These are phyloP conservation scores for Kluyveromyces wickerhamii DNA, from an alignment of 805 yeast genomes.

Conservation along the genomic window DNA sequence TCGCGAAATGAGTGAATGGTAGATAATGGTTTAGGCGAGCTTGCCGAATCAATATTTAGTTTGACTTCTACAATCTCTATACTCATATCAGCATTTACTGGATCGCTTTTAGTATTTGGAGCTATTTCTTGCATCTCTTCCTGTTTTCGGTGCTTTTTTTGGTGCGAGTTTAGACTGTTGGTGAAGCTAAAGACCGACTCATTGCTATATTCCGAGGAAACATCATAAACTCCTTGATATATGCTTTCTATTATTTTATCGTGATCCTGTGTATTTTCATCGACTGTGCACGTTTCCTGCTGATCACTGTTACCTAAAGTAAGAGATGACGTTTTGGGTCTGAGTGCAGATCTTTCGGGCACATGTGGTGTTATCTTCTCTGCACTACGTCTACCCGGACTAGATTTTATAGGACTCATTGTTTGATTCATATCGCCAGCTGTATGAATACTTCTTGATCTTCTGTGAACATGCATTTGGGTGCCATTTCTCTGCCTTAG, in stretches of 20 bases:
- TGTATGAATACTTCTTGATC: conserved; percentile 25
- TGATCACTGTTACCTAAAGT: not conserved
- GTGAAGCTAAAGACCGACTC: conserved; percentile 1
- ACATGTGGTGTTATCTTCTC: conserved; percentile 4
- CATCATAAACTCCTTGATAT: too few species aligned
- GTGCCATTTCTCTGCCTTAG: conserved; percentile 5
- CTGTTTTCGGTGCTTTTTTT: too few species aligned
- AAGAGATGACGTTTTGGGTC: conserved; percentile 6
- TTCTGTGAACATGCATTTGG: conserved; percentile 21
- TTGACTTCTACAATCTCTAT: too few species aligned
- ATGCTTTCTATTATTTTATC: too few species aligned
- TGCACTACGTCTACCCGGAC: too few species aligned
- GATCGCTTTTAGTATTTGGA: too few species aligned
- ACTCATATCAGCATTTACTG: too few species aligned
- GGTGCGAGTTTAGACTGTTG: not conserved
- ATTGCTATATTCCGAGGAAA: not conserved
- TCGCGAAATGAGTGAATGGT: conserved; percentile 17
- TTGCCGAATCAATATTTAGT: not conserved
- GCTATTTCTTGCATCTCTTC: too few species aligned
- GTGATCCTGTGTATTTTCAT: too few species aligned
- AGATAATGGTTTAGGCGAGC: conserved; percentile 15
- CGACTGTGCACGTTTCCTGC: too few species aligned
- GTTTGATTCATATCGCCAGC: conserved; percentile 14
- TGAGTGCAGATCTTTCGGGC: conserved; percentile 18
- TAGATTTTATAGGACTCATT: not conserved